Conservation (phyloP, 2,329 filamentous ascomycete species). For the Metarhizium humberi region DNA sequence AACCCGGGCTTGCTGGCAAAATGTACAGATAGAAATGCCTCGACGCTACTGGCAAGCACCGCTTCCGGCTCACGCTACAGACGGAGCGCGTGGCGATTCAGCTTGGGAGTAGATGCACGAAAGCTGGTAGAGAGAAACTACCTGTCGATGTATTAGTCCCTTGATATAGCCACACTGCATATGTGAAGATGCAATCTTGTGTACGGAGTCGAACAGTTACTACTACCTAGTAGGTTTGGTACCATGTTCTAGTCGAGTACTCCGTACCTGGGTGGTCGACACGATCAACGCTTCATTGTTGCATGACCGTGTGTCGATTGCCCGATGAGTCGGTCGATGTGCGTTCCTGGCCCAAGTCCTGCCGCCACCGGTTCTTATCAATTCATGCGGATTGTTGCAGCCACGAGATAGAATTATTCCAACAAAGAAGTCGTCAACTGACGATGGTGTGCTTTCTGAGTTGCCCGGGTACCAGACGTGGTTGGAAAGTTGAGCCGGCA, state of each 20-base stretch:
- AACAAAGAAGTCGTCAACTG: neutral
- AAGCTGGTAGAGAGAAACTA: neutral
- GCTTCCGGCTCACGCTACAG: neutral
- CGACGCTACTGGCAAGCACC: neutral
- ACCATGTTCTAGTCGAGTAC: too few relatives aligned
- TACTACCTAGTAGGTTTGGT: too few relatives aligned
- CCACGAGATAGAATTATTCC: neutral
- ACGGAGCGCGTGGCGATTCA: constrained; percentile 1
- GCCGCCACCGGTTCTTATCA: neutral
- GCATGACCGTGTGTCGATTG: too few relatives aligned
- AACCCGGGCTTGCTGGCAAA: neutral
- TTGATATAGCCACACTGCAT: too few relatives aligned
- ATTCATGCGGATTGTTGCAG: neutral
- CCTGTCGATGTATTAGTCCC: too few relatives aligned
- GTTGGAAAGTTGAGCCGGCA: neutral
- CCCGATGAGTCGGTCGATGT: neutral
- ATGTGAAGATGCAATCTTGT: too few relatives aligned
- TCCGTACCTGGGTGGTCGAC: too few relatives aligned
- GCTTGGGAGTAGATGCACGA: neutral
- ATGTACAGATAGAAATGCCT: neutral
- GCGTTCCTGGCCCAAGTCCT: neutral
- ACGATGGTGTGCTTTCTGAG: too few relatives aligned
- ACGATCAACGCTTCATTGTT: too few relatives aligned
- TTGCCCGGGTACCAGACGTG: neutral
- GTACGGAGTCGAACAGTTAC: neutral